phyloP scores from a whole-genome alignment of 257 asterid genomes.

The Przewalskia tangutica region DNA sequence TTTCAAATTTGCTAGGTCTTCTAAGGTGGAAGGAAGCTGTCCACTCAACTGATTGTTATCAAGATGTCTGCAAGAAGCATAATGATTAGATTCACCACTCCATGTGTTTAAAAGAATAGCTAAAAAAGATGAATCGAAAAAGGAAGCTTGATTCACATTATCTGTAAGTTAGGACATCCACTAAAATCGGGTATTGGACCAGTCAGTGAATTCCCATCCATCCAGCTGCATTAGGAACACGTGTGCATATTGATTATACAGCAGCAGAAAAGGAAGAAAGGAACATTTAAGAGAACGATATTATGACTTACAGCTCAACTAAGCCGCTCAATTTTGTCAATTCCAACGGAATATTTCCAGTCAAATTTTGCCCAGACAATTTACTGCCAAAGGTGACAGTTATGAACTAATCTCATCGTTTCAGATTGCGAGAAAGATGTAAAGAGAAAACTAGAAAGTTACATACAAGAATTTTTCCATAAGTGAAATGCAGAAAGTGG shows the following conservation, averaged over 20 bases:
- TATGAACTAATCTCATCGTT: background rate
- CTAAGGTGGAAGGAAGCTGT: constrained; percentile 64
- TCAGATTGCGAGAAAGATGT: background rate
- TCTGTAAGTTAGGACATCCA: constrained; percentile 71
- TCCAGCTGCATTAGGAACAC: constrained; percentile 63
- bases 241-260: background rate
- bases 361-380: constrained; percentile 59
- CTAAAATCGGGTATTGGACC: constrained; percentile 92
- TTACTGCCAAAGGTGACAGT: constrained; percentile 38
- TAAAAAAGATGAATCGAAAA: background rate
- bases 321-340: constrained; percentile 51
- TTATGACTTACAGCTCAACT: constrained; percentile 59
- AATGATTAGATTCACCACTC: constrained; percentile 8
- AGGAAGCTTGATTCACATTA: constrained; percentile 31
- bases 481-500: background rate
- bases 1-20: constrained; percentile 47
- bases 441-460: constrained; percentile 4
- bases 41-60: constrained; percentile 74
- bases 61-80: constrained; percentile 56
- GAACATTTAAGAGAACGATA: background rate
- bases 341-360: constrained; percentile 53
- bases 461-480: background rate
- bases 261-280: background rate
- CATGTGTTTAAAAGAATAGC: background rate
- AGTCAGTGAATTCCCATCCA: constrained; percentile 65